Conservation (phyloP, 1,284 basidiomycete genomes). For the Schizophyllum amplum region DNA sequence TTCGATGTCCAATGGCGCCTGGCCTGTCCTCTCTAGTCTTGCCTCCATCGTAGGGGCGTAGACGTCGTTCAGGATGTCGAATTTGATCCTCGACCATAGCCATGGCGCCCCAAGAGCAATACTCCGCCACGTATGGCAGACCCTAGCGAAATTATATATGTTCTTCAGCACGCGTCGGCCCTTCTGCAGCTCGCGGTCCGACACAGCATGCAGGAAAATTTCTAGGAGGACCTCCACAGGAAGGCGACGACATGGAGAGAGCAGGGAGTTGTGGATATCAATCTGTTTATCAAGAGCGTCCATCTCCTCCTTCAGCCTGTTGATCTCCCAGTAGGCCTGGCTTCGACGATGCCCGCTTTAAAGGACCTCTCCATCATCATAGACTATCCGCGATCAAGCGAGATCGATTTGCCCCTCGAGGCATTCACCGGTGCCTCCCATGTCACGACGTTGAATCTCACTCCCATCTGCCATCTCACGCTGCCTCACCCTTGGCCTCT, state of each 20-base stretch:
- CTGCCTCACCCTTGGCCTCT: too few relatives aligned
- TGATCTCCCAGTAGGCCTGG: neutral
- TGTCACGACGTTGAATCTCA: too few relatives aligned
- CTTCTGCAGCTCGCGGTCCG: neutral
- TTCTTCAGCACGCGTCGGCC: neutral
- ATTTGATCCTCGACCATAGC: neutral
- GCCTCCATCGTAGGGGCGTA: neutral
- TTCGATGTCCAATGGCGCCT: neutral
- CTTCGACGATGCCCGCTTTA: too few relatives aligned
- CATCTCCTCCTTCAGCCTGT: neutral
- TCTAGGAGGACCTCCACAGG: neutral
- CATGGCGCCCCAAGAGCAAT: conserved; percentile 1
- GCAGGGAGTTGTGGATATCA: neutral
- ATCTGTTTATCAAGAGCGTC: neutral
- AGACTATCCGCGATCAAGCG: too few relatives aligned
- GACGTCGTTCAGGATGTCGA: neutral
- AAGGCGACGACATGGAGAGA: neutral
- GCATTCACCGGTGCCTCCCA: too few relatives aligned
- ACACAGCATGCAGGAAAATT: neutral
- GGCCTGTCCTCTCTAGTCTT: neutral
- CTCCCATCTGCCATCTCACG: too few relatives aligned
- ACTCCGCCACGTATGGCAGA: neutral
- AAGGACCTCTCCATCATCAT: too few relatives aligned
- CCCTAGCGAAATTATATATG: neutral
- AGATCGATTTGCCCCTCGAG: too few relatives aligned